A percentile compares a stretch with the other conserved stretches of the same genome.
Evolutionary conservation across 768 basidiomycete genomes (phyloP).

Genomic region (Pleurotus tuber-regium): DNA sequence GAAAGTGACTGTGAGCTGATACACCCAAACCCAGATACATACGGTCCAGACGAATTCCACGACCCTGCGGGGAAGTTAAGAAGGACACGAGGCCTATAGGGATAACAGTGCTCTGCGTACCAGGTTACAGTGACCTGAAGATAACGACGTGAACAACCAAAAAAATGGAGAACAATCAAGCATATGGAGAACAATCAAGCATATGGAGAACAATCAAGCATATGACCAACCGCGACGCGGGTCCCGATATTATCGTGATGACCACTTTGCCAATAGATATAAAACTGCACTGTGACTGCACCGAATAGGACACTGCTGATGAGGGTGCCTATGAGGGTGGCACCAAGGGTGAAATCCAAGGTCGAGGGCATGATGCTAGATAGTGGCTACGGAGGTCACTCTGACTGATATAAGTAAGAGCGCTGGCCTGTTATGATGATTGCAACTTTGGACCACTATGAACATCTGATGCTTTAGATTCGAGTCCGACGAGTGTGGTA

Average conservation of each 20-base stretch:
- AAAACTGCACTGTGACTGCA: neutral
- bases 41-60: slow-evolving; percentile 2
- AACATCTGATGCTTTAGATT: too few relatives aligned
- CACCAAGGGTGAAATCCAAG: neutral
- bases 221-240: neutral
- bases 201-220: neutral
- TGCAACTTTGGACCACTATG: too few relatives aligned
- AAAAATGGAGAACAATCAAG: too few relatives aligned
- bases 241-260: neutral
- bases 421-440: too few relatives aligned
- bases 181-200: too few relatives aligned
- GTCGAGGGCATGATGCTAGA: neutral
- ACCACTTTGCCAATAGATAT: neutral
- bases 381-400: too few relatives aligned
- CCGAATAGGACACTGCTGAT: neutral
- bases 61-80: too few relatives aligned
- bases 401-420: too few relatives aligned
- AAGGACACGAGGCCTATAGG: too few relatives aligned
- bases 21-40: neutral
- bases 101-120: neutral
- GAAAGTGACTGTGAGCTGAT: slow-evolving; percentile 10
- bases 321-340: neutral
- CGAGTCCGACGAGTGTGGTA: too few relatives aligned
- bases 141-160: neutral
- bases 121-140: neutral